phyloP scores from a whole-genome alignment of 495 filamentous ascomycete genomes.

The Penicillium longicatenatum region DNA sequence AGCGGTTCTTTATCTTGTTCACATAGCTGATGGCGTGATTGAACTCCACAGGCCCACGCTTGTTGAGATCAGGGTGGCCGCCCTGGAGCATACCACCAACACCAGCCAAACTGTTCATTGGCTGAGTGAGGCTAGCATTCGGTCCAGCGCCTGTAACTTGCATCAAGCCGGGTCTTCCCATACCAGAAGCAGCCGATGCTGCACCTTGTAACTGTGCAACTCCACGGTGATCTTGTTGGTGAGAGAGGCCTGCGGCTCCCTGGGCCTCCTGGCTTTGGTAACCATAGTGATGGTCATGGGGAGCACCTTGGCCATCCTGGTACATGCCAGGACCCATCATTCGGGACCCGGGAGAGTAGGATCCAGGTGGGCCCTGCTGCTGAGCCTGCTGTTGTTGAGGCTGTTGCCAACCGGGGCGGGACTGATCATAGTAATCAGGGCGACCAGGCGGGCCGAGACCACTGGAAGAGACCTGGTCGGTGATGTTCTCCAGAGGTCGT shows the following conservation, averaged over 20 bases:
- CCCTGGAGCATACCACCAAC: conserved; percentile 50
- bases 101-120: conserved; percentile 48
- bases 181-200: conserved; percentile 59
- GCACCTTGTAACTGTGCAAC: conserved; percentile 80
- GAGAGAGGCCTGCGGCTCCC: conserved; percentile 56
- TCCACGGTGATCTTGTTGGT: conserved; percentile 79
- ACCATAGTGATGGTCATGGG: conserved; percentile 46
- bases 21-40: conserved; percentile 99
- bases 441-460: conserved; percentile 39
- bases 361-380: conserved; percentile 41
- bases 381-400: conserved; percentile 44
- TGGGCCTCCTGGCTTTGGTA: conserved; percentile 52
- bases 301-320: conserved; percentile 40
- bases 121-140: conserved; percentile 50
- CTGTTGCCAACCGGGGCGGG: conserved; percentile 51
- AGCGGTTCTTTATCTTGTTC: conserved; percentile 99
- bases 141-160: conserved; percentile 48
- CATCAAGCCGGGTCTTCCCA: conserved; percentile 44
- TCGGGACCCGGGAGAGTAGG: conserved; percentile 48
- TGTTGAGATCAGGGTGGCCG: conserved; percentile 68
- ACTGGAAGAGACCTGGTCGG: conserved; percentile 36
- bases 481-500: conserved; percentile 48
- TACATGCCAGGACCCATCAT: conserved; percentile 45
- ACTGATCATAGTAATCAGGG: conserved; percentile 50
- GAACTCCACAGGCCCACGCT: conserved; percentile 95